Base-by-base conservation (phyloP, 164 flowering plant species). In the Chimonanthus salicifolius region DNA sequence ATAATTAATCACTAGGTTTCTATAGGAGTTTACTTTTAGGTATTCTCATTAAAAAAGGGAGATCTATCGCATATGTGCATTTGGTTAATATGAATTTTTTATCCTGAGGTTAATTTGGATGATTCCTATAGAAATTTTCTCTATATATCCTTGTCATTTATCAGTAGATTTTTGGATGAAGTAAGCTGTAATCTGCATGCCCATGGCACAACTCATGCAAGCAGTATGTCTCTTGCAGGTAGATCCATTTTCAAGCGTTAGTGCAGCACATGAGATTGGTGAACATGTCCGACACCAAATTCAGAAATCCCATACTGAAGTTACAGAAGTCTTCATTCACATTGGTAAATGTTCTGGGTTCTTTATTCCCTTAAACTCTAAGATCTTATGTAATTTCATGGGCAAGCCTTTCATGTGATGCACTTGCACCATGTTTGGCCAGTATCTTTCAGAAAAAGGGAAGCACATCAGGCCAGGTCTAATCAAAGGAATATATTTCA, bases 301-400 rank as follows among this genome's bases (percentile, higher is more conserved):
- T 78, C 94, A 88, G 49, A 78, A 79, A 16, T 78, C 80, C 60
- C 95, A 95, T 80, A 83, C 85, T 50, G 89, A 85, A 83, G 92
- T 95, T 47, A 72, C 97, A 54, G 99, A 95, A 85, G 94, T 93
- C 75, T 95, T 92, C 84, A 87, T 93, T 79, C 99, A 95, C 81
- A 93, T 95, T 69, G 99, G 98, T 92, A 88, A 16, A 46, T 54
- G 16, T 18, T 72, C 15, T 21, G 4, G 48, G 4, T 58, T 67
- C 18, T 69, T 69, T 43, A 13, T 65, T 73, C 16, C 46, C 69
- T 51, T 72, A 18, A 46, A 68, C 33, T 3, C 49, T 66, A 15
- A 44, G 20, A 54, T n/a, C 43, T 73, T 7, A 15, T 65, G 68
- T 43, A 33, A 65, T 65, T 65, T 65, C 15, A 54, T 9, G 16